A percentile compares a stretch with the other conserved stretches of the same genome.
Evolutionary conservation across 2,329 filamentous ascomycete species (phyloP).

Genomic region (Sphaerulina musiva): DNA sequence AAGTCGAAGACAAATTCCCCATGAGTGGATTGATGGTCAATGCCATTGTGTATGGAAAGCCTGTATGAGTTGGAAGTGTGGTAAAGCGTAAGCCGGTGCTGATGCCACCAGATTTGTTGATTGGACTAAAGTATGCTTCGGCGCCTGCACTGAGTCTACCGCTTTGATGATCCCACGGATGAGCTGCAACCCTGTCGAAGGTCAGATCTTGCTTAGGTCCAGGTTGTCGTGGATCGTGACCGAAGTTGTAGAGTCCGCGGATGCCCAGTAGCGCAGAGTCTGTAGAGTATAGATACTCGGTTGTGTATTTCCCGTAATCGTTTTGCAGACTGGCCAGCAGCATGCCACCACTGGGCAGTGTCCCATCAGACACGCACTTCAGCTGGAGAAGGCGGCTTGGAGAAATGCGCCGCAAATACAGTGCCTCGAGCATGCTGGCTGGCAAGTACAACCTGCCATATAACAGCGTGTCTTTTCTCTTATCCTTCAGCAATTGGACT

Average conservation of each 20-base stretch:
- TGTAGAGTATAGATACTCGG: constrained; percentile 86
- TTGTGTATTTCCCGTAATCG: constrained; percentile 77
- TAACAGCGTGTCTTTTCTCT: constrained; percentile 54
- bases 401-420: constrained; percentile 72
- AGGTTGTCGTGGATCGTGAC: constrained; percentile 54
- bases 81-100: constrained; percentile 85
- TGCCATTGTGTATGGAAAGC: constrained; percentile 88
- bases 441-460: constrained; percentile 79
- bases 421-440: constrained; percentile 74
- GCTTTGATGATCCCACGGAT: constrained; percentile 54
- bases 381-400: constrained; percentile 74
- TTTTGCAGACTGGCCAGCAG: constrained; percentile 69
- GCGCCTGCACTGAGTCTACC: constrained; percentile 85
- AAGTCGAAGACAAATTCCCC: constrained; percentile 85
- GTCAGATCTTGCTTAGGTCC: not conserved
- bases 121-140: constrained; percentile 88
- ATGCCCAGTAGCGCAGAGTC: constrained; percentile 85
- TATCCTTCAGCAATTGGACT: constrained; percentile 27
- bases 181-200: constrained; percentile 11
- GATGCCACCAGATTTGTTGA: constrained; percentile 90
- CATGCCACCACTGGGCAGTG: constrained; percentile 68
- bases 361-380: constrained; percentile 67
- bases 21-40: constrained; percentile 90
- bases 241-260: constrained; percentile 90
- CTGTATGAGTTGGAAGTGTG: constrained; percentile 70